Evolutionary conservation across 2,329 filamentous ascomycete species (phyloP).

Genomic region (Bipolaris gigantea): DNA sequence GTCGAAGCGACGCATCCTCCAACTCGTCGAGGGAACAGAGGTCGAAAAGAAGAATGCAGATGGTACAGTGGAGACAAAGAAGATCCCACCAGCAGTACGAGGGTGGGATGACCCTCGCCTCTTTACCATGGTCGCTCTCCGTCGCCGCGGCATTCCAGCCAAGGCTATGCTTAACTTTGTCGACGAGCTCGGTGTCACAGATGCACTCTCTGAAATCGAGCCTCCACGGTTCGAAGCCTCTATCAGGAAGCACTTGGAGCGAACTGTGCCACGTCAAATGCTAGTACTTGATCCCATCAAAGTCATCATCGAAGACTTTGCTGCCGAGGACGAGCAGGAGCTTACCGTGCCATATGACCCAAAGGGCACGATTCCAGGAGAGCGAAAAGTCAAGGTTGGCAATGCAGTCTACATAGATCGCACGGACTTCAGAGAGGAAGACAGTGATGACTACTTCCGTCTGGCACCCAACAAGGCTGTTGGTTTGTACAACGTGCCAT

Average conservation of each 20-base stretch:
- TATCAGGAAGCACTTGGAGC: conserved; percentile 83
- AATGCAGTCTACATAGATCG: conserved; percentile 83
- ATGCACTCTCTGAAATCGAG: conserved; percentile 76
- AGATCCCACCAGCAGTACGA: conserved; percentile 63
- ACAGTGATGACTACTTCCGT: conserved; percentile 75
- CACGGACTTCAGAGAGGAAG: conserved; percentile 73
- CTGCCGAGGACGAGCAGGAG: conserved; percentile 67
- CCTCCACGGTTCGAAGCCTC: conserved; percentile 81
- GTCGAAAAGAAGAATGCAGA: conserved; percentile 50
- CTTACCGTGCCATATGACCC: conserved; percentile 77
- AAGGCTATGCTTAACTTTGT: conserved; percentile 88
- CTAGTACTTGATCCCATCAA: conserved; percentile 83
- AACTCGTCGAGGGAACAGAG: conserved; percentile 70
- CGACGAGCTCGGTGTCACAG: conserved; percentile 88
- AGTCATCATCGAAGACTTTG: conserved; percentile 78
- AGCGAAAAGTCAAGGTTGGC: conserved; percentile 66
- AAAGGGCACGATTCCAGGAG: conserved; percentile 64
- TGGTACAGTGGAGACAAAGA: conserved; percentile 43
- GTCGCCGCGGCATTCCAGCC: conserved; percentile 82
- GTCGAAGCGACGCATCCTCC: conserved; percentile 80
- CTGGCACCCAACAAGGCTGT: conserved; percentile 74
- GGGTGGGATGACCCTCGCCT: conserved; percentile 91
- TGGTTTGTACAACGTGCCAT: conserved; percentile 70
- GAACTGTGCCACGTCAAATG: conserved; percentile 85
- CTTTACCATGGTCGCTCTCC: conserved; percentile 82